These are phyloP conservation scores for Rhizopogon vinicolor DNA, from an alignment of 768 basidiomycete genomes.

Conservation along the genomic window DNA sequence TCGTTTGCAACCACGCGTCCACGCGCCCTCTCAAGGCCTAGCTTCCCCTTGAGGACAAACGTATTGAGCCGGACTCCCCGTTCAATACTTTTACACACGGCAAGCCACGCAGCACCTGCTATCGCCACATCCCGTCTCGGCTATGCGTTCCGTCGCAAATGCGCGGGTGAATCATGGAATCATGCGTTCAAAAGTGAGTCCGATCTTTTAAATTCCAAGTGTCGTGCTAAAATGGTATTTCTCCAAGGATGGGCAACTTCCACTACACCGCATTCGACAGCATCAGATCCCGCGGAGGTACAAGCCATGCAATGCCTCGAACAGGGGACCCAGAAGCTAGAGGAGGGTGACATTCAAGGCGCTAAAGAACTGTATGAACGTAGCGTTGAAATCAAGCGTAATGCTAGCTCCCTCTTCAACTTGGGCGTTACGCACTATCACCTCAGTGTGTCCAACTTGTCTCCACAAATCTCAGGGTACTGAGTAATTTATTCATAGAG, in stretches of 20 bases:
- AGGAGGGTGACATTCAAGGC: slow-evolving; percentile 79
- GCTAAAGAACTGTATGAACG: slow-evolving; percentile 76
- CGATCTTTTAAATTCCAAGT: slow-evolving; percentile 2
- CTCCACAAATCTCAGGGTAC: slow-evolving; percentile 9
- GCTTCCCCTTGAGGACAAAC: slow-evolving; percentile 19
- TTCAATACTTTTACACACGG: slow-evolving; percentile 14
- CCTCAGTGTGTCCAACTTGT: slow-evolving; percentile 48
- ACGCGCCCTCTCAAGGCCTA: slow-evolving; percentile 19
- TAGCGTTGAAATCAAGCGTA: slow-evolving; percentile 76
- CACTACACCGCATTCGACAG: slow-evolving; percentile 74
- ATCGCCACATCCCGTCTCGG: slow-evolving; percentile 2
- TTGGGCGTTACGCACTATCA: slow-evolving; percentile 89
- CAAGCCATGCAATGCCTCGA: slow-evolving; percentile 79
- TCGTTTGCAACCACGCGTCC: slow-evolving; percentile 10
- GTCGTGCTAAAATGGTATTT: background rate
- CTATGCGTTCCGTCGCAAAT: slow-evolving; percentile 5
- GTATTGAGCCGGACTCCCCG: slow-evolving; percentile 18
- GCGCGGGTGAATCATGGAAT: slow-evolving; percentile 5
- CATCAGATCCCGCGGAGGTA: slow-evolving; percentile 75
- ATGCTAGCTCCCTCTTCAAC: slow-evolving; percentile 80
- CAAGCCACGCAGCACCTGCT: slow-evolving; percentile 4
- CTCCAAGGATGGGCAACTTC: slow-evolving; percentile 70
- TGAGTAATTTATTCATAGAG: slow-evolving; percentile 42
- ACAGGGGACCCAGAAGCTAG: slow-evolving; percentile 77
- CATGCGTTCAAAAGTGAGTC: slow-evolving; percentile 23